phyloP scores from a whole-genome alignment of 2,329 filamentous ascomycete genomes.

The Talaromyces verruculosus region DNA sequence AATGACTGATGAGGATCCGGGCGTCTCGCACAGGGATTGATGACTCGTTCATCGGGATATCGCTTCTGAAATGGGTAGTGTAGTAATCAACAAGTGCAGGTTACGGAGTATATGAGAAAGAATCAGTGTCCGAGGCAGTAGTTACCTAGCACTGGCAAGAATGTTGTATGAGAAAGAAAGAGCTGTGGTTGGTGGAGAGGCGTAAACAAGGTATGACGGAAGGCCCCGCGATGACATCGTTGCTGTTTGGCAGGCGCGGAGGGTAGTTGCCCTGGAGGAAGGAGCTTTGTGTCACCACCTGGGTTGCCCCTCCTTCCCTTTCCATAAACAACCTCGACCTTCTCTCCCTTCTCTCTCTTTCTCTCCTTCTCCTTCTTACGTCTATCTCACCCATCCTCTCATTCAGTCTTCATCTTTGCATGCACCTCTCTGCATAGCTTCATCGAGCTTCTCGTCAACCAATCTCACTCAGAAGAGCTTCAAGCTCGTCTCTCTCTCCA shows the following conservation, averaged over 20 bases:
- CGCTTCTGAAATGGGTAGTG: constrained; percentile 1
- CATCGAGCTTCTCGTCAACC: neutral
- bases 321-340: constrained; percentile 23
- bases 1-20: constrained; percentile 4
- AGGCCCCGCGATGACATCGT: constrained; percentile 23
- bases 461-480: neutral
- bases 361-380: constrained; percentile 12
- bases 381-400: neutral
- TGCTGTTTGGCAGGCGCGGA: constrained; percentile 7
- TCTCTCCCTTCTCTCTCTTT: constrained; percentile 13
- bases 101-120: too few species aligned
- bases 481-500: neutral
- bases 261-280: neutral
- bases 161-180: neutral
- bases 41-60: neutral
- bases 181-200: neutral
- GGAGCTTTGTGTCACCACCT: constrained; percentile 21
- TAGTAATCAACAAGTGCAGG: neutral
- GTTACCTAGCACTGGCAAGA: neutral
- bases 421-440: neutral
- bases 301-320: constrained; percentile 21
- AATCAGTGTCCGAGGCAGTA: too few species aligned
- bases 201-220: constrained; percentile 8
- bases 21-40: constrained; percentile 2
- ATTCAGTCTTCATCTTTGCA: neutral